These are phyloP conservation scores for Triticum aestivum DNA, from an alignment of 176 grass and related monocot species.

Conservation along the genomic window IWGSC_CS_RefSeq_v2.1 NC_057798.1:38604739-38605238, in stretches of 20 bases:
- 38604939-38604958: background rate
- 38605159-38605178: background rate
- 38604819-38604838: background rate
- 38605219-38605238: too few species aligned
- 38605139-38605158: background rate
- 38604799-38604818: background rate
- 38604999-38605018: background rate
- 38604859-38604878: background rate
- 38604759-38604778: background rate
- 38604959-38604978: background rate
- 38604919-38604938: background rate
- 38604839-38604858: background rate
- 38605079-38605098: background rate
- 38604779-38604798: background rate
- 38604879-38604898: background rate
- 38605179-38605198: background rate
- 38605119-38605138: background rate
- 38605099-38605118: background rate
- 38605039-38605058: too few species aligned
- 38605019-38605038: too few species aligned
- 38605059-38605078: too few species aligned
- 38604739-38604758: background rate
- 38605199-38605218: background rate
- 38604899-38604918: background rate
- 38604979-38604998: conserved; percentile 3